Evolutionary conservation across 495 filamentous ascomycete species (phyloP), one percentile per base, ranked within the genome.

Genomic region (Annulohypoxylon moriforme): DNA sequence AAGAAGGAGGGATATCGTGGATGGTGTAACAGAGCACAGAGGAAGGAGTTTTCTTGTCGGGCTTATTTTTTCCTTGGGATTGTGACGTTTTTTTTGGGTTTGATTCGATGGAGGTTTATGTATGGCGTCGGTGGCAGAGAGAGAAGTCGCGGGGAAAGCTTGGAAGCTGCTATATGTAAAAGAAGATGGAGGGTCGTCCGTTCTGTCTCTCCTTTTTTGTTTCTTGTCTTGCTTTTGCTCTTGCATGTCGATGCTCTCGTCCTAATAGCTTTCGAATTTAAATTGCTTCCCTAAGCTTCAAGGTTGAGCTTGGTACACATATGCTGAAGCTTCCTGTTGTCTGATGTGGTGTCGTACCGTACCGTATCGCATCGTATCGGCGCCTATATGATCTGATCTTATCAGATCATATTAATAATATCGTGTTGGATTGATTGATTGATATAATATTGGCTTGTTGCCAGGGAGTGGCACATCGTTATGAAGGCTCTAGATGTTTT

Each of bases 401-500:
- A 40, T 40, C 16, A 44, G 40, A 44, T 8, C 40, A 44, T 44
- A 44, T 47, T n/a, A 27, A n/a, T 52, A 29, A 38, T 25, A n/a
- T 55, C 31, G 14, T 7, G 49, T 38, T 52, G 44, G 47, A 38
- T 53, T 63, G 46, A 40, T n/a, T 40, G 34, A 29, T 49, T 13
- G 20, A 22, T 47, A 22, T 22, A 20, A 1, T 33, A 46, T 59
- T 50, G 24, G 18, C 31, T 34, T 44, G 5, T 13, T 16, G 18
- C 13, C 36, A 1, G 7, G 42, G 42, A 36, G 5, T n/a, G 9
- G 11, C 22, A 11, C n/a, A 33, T 33, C 34, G 34, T 20, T n/a
- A 67, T 67, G 69, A 34, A 18, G 13, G 52, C 16, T 16, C n/a
- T 27, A 46, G 34, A 38, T 29, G 24, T 31, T 59, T 27, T 72